Percentiles rank a stretch among this genome's conserved stretches.
These are phyloP conservation scores for Ogataea nitratoaversa DNA, from an alignment of 805 yeast genomes.

Conservation along the genomic window DNA sequence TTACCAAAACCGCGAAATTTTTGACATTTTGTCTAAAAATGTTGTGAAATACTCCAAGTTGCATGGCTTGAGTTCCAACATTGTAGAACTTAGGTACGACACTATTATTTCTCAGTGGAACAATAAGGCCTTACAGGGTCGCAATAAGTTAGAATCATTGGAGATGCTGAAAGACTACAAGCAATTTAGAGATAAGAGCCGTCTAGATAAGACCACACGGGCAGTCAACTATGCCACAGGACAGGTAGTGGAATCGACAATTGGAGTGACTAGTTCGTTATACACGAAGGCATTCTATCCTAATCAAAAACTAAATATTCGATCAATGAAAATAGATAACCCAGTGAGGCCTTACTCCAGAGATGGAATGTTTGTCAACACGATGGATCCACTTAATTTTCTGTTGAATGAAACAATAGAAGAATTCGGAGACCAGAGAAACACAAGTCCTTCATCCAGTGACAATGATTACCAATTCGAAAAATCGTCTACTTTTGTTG, in stretches of 20 bases:
- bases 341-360: conserved; percentile 32
- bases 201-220: conserved; percentile 29
- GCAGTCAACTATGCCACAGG: conserved; percentile 23
- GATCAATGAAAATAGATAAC: conserved; percentile 28
- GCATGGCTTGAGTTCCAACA: conserved; percentile 29
- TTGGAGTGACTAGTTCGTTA: conserved; percentile 27
- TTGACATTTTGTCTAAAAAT: conserved; percentile 29
- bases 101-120: conserved; percentile 37
- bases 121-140: conserved; percentile 30
- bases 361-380: conserved; percentile 30
- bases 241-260: conserved; percentile 25
- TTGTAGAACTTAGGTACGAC: conserved; percentile 25
- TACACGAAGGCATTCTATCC: conserved; percentile 31
- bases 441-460: too few species aligned
- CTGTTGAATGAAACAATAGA: conserved; percentile 10
- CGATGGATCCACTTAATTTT: conserved; percentile 28
- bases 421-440: background rate
- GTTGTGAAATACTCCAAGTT: conserved; percentile 23
- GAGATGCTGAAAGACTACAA: conserved; percentile 35
- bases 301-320: conserved; percentile 24
- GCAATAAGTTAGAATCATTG: conserved; percentile 37
- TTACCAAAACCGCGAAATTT: conserved; percentile 35
- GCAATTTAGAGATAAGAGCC: conserved; percentile 33
- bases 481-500: too few species aligned
- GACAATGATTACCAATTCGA: too few species aligned